Evolutionary conservation across 2,329 filamentous ascomycete genomes (phyloP).

Genomic region (Calonectria henricotiae): DNA sequence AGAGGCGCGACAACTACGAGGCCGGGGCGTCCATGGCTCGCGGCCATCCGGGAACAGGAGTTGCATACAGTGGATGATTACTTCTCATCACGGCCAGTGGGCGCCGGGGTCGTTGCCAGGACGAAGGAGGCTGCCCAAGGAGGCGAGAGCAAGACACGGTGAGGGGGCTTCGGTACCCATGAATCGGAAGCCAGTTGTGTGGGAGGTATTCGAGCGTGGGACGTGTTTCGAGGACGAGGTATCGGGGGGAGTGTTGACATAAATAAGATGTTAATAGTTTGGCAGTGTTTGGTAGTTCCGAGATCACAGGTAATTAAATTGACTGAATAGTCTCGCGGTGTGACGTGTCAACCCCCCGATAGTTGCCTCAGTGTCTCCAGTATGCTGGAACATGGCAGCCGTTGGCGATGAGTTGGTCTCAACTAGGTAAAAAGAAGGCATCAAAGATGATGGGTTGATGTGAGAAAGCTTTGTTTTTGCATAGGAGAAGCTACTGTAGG

Average conservation of each 20-base stretch:
- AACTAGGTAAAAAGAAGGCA: not conserved
- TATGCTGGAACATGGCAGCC: not conserved
- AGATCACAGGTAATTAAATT: not conserved
- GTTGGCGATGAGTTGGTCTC: not conserved
- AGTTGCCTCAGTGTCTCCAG: not conserved
- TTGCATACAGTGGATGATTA: not conserved
- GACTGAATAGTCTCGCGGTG: not conserved
- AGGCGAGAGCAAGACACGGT: not conserved
- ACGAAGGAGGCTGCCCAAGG: not conserved
- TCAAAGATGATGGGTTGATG: not conserved
- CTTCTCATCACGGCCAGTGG: not conserved
- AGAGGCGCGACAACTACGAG: not conserved
- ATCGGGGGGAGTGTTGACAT: not conserved
- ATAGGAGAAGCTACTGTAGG: not conserved
- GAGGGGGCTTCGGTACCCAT: not conserved
- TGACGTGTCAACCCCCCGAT: not conserved
- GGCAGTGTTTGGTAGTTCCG: not conserved
- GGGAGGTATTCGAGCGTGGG: not conserved
- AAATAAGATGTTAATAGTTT: not conserved
- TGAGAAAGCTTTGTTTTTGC: not conserved
- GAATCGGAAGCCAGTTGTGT: not conserved
- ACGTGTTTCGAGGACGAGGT: not conserved
- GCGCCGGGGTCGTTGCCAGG: not conserved
- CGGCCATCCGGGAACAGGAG: not conserved
- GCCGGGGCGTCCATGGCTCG: not conserved